A percentile compares a stretch with the other conserved stretches of the same genome.
Evolutionary conservation across 1,139 yeast species (phyloP).

Genomic region (Zygotorulaspora mrakii): DNA sequence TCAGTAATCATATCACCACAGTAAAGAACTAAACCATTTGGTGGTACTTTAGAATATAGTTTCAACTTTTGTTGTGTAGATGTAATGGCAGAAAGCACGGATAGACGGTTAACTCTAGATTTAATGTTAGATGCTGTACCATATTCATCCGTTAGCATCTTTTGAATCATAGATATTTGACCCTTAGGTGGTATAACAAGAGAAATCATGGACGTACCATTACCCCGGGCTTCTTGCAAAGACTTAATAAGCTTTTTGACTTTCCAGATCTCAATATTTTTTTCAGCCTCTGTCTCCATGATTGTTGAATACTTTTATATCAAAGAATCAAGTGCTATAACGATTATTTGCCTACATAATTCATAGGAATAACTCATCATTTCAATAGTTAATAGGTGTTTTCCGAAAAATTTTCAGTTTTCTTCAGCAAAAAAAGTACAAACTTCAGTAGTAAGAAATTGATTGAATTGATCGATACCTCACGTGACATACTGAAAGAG

Average conservation of each 20-base stretch:
- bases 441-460: too few species aligned
- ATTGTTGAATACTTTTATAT: not conserved
- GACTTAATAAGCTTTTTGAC: constrained; percentile 87
- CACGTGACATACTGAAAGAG: too few species aligned
- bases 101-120: constrained; percentile 92
- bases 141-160: constrained; percentile 95
- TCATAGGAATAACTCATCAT: not conserved
- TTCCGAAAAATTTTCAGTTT: constrained; percentile 1
- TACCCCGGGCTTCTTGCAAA: constrained; percentile 88
- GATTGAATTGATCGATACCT: too few species aligned
- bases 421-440: constrained; percentile 1
- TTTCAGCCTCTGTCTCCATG: constrained; percentile 68
- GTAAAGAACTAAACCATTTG: constrained; percentile 89
- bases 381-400: not conserved
- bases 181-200: constrained; percentile 93
- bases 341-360: not conserved
- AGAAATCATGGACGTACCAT: constrained; percentile 98
- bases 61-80: constrained; percentile 96
- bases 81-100: constrained; percentile 93
- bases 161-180: constrained; percentile 81
- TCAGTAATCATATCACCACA: constrained; percentile 98
- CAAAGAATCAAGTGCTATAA: not conserved
- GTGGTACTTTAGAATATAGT: constrained; percentile 83
- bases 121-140: constrained; percentile 98
- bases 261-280: constrained; percentile 98